Base-by-base conservation (phyloP, 805 yeast species). In the Saturnispora silvae region DNA sequence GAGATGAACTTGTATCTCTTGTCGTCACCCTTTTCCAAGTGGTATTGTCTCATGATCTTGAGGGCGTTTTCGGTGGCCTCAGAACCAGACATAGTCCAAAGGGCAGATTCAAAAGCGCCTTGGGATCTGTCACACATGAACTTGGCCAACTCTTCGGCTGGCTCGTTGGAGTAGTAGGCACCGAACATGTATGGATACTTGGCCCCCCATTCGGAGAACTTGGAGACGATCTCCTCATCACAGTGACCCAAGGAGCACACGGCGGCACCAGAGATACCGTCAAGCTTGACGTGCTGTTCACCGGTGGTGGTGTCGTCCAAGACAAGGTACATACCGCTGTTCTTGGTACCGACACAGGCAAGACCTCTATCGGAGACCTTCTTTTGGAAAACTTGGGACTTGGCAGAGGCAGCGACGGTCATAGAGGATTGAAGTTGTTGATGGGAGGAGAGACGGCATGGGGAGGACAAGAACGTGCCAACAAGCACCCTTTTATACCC, bases 1-100 rank as follows among this genome's bases (percentile, higher is more conserved):
- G 70, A 58, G 60, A 54, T 63, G 33, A 63, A 56, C 36, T 67
- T 62, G 40, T 47, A 46, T 45, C 70, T 63, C 27, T 59, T 51
- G 9, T 57, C 51, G 41, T 63, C 64, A 30, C 66, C 65, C 23
- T 53, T 60, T 48, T 68, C 73, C 28, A 60, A 48, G 40, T 56
- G 62, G 45, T 67, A 66, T 52, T 67, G 72, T 45, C 61, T 54
- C 27, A 81, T 80, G 49, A 81, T 76, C 52, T 81, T 80, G 46
- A 80, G 53, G 2, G 86, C 86, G 24, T 84, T 84, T 54, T 80
- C 89, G 49, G 79, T 81, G 29, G 87, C 82, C 56, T 80, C 89
- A 16, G 86, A 68, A 39, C 94, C 94, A 2, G 82, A 72, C 50
- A 76, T 76, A 41, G 75, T 68, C 41, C 81, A 58, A 31, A 63